These are phyloP conservation scores for Malus hybrid DNA, from an alignment of 331 rosid genomes.

Conservation along the genomic window DNA sequence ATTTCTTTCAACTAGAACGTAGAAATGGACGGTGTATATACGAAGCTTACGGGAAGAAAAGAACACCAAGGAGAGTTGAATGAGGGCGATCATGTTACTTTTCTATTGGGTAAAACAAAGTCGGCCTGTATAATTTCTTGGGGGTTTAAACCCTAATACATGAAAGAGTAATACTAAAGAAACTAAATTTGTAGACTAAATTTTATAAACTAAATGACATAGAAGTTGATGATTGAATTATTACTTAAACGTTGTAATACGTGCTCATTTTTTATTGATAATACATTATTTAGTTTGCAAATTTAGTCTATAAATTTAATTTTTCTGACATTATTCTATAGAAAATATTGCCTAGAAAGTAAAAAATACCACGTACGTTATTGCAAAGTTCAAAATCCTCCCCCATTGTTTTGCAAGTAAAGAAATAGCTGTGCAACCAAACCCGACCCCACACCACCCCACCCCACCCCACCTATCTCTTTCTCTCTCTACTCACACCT, in stretches of 20 bases:
- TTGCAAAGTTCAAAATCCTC: neutral
- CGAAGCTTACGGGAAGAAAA: neutral
- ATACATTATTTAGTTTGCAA: too few species aligned
- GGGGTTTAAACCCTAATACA: neutral
- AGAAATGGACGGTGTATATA: too few species aligned
- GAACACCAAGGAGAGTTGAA: neutral
- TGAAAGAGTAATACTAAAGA: too few species aligned
- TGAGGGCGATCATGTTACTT: neutral
- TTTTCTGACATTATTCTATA: rapidly evolving
- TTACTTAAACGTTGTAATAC: too few species aligned
- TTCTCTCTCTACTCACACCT: too few species aligned
- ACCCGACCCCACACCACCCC: neutral
- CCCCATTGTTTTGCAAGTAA: conserved; percentile 35
- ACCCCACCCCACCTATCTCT: neutral
- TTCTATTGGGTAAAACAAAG: neutral
- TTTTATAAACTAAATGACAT: too few species aligned
- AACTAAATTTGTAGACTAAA: too few species aligned
- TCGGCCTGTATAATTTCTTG: neutral
- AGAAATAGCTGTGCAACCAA: conserved; percentile 15
- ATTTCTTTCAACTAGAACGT: too few species aligned
- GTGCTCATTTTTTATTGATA: rapidly evolving
- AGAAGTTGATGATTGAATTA: too few species aligned
- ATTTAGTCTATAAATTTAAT: too few species aligned
- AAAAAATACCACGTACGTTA: neutral
- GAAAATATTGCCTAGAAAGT: conserved; percentile 3